phyloP scores from a whole-genome alignment of 306 rosid genomes.

The Trichosanthes truncata region DNA sequence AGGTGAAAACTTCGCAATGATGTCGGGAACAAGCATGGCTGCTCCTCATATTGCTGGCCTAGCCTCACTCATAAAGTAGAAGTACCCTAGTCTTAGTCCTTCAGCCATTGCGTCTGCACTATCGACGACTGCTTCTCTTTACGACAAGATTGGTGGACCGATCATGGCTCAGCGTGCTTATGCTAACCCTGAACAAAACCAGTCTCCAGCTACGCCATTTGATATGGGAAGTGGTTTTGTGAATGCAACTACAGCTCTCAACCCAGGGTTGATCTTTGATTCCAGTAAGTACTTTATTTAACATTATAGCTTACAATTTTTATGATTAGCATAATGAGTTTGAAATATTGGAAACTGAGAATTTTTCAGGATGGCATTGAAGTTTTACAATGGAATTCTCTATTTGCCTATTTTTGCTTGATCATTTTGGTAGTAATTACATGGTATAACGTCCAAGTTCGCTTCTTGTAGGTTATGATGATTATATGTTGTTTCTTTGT shows the following conservation, averaged over 20 bases:
- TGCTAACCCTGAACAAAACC: slow-evolving; percentile 60
- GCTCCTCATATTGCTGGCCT: slow-evolving; percentile 97
- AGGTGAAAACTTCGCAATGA: slow-evolving; percentile 92
- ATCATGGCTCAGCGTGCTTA: slow-evolving; percentile 94
- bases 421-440: neutral
- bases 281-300: slow-evolving; percentile 46
- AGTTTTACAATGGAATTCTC: neutral
- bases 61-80: slow-evolving; percentile 78
- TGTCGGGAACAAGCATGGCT: slow-evolving; percentile 99
- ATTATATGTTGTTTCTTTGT: slow-evolving; percentile 81
- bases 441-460: slow-evolving; percentile 1
- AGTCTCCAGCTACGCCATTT: slow-evolving; percentile 83
- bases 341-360: neutral
- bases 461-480: slow-evolving; percentile 57
- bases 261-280: slow-evolving; percentile 83
- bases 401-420: neutral
- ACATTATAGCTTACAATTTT: neutral
- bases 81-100: slow-evolving; percentile 66
- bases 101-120: slow-evolving; percentile 84
- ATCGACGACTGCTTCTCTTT: slow-evolving; percentile 70
- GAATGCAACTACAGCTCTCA: slow-evolving; percentile 72
- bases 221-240: slow-evolving; percentile 99
- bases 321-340: neutral
- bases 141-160: slow-evolving; percentile 48
- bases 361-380: neutral